Evolutionary conservation across 1,139 yeast genomes (phyloP), one percentile per base, ranked within the genome.

Genomic region (Yamadazyma sp.): DNA sequence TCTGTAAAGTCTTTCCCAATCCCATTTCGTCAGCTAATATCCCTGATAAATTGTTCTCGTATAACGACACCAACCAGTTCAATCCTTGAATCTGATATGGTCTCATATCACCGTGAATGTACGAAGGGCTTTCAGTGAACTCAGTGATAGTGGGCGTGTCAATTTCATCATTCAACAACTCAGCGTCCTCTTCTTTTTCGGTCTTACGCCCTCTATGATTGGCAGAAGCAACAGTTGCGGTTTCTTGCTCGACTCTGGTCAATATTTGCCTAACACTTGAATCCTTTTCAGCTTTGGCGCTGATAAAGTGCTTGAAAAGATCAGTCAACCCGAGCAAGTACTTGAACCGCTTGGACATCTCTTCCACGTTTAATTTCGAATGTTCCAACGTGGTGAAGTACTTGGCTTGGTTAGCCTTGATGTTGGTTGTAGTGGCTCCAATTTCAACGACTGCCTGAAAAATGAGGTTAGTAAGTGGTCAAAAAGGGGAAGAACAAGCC

Each of bases 21-120:
- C 98, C 98, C 98, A 92, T 92, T 62, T 92, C 98, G 64, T 92
- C 98, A 8, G 98, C 98, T 43, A 92, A 73, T 36, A 92, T 91
- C 36, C 98, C 98, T 1, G 94, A 82, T 41, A 91, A 74, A 53
- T 84, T 81, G 63, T 91, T 88, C 51, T 87, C 94, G 56, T 85
- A 83, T 41, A 91, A 66, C 1, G 89, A 79, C 17, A 89, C 80
- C 54, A 91, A 68, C 98, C 98, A 91, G 64, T 91, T 91, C 49
- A 91, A 73, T 40, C 98, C 98, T 59, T 87, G 96, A 43, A 91
- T 77, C 63, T 91, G 98, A 61, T 91, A 85, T n/a, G 85, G 83
- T 54, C 94, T 73, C 44, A 85, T 59, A 39, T 61, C 61, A 14
- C 94, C 94, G 38, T 81, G 68, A 25, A 85, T 60, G 51, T 73